A percentile compares a stretch with the other conserved stretches of the same genome.
phyloP scores from a whole-genome alignment of 202 grass and related monocot genomes.

The Schoenoplectus triqueter region DNA sequence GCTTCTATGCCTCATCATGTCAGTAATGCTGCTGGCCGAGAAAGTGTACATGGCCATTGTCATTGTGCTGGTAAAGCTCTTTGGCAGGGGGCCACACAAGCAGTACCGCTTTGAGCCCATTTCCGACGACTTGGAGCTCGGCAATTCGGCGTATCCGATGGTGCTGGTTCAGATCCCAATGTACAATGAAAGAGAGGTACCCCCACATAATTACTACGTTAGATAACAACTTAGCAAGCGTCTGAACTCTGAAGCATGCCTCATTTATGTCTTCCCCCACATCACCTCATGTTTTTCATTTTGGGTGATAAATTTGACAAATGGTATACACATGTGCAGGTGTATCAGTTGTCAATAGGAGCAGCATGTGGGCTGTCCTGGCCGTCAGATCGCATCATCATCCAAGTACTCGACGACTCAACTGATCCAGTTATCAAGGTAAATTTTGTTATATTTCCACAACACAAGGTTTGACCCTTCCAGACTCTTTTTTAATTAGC shows the following conservation, averaged over 20 bases:
- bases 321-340: constrained; percentile 41
- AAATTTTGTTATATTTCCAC: not conserved
- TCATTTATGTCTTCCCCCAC: not conserved
- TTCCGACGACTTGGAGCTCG: constrained; percentile 62
- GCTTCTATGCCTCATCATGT: constrained; percentile 69
- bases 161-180: constrained; percentile 95
- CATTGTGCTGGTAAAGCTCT: constrained; percentile 49
- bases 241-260: not conserved
- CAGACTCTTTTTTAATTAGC: not conserved
- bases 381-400: constrained; percentile 84
- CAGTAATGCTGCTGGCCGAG: constrained; percentile 71
- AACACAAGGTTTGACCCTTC: not conserved
- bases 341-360: constrained; percentile 87
- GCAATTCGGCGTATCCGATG: constrained; percentile 59
- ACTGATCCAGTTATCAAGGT: constrained; percentile 80
- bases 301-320: not conserved
- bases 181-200: constrained; percentile 83
- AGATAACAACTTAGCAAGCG: not conserved
- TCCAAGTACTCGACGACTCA: constrained; percentile 97
- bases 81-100: constrained; percentile 49
- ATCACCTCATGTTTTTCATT: not conserved
- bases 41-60: constrained; percentile 79
- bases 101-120: constrained; percentile 70
- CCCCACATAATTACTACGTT: not conserved
- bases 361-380: constrained; percentile 78